Conservation (phyloP, 371 early-diverging fungal genomes). For the Mycotypha africana region DNA sequence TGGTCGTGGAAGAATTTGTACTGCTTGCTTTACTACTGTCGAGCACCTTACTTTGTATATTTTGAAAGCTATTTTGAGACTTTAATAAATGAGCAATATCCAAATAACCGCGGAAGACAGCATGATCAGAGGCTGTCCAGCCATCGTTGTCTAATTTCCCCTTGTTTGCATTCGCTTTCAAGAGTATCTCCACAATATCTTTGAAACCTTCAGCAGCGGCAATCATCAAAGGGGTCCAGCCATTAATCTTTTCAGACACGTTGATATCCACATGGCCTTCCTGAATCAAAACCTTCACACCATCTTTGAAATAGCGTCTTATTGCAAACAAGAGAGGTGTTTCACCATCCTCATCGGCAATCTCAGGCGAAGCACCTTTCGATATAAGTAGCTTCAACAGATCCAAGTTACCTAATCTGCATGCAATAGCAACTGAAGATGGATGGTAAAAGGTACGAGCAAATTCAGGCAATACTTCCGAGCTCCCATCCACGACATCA, state of each 20-base stretch:
- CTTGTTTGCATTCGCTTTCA: slow-evolving; percentile 52
- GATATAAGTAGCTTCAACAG: slow-evolving; percentile 44
- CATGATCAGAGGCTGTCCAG: slow-evolving; percentile 70
- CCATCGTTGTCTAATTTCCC: slow-evolving; percentile 43
- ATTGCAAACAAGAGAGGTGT: slow-evolving; percentile 58
- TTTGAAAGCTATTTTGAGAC: slow-evolving; percentile 19
- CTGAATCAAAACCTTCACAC: slow-evolving; percentile 45
- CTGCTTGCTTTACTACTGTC: no score
- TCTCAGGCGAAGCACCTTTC: slow-evolving; percentile 48
- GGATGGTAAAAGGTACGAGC: slow-evolving; percentile 32
- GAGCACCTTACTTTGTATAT: background rate
- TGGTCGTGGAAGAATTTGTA: no score
- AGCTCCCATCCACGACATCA: slow-evolving; percentile 9
- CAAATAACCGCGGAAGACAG: slow-evolving; percentile 57
- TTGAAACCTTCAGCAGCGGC: slow-evolving; percentile 59
- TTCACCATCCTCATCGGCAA: slow-evolving; percentile 63
- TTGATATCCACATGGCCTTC: slow-evolving; percentile 33
- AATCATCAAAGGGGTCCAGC: slow-evolving; percentile 63
- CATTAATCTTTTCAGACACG: slow-evolving; percentile 40
- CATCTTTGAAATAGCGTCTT: slow-evolving; percentile 46
- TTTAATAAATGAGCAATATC: slow-evolving; percentile 42
- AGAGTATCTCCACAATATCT: slow-evolving; percentile 42
- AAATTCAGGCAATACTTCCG: slow-evolving; percentile 32
- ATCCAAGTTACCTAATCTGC: slow-evolving; percentile 45
- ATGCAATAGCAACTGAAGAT: slow-evolving; percentile 50